phyloP scores from a whole-genome alignment of 2,329 filamentous ascomycete species.

The Hirsutella thompsonii region DNA sequence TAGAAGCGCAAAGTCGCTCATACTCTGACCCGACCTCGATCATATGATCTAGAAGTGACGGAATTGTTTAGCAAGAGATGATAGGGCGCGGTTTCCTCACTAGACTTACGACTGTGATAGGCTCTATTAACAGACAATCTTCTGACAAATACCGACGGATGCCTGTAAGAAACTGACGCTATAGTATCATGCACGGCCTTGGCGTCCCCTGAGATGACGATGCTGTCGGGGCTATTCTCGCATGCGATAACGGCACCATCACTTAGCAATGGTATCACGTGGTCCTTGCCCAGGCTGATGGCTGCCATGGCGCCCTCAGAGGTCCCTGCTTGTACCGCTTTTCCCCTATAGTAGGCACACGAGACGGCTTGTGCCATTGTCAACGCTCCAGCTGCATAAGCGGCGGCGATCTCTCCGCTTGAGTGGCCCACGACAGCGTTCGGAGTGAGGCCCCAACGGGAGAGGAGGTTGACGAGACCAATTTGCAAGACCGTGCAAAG shows the following conservation, averaged over 20 bases:
- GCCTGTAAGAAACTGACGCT: too few species aligned
- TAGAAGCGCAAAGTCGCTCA: too few species aligned
- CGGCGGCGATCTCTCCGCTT: conserved; percentile 34
- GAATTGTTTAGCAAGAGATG: too few species aligned
- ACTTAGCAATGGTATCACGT: conserved; percentile 23
- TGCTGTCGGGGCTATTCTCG: conserved; percentile 36
- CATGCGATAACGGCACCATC: conserved; percentile 20
- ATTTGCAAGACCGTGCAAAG: too few species aligned
- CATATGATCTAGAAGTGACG: too few species aligned
- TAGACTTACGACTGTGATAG: too few species aligned
- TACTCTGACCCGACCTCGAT: too few species aligned
- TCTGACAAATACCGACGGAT: too few species aligned
- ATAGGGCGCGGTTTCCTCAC: too few species aligned
- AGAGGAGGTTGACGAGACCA: conserved; percentile 25
- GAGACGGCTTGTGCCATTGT: conserved; percentile 29
- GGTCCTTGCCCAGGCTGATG: conserved; percentile 31
- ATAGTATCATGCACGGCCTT: too few species aligned
- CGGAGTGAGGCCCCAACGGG: conserved; percentile 27
- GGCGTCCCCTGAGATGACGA: conserved; percentile 37
- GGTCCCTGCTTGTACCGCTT: conserved; percentile 25
- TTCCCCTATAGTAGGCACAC: conserved; percentile 36
- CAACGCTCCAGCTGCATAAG: conserved; percentile 28
- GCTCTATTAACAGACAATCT: too few species aligned
- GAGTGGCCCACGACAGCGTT: conserved; percentile 30
- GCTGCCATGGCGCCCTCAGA: conserved; percentile 41